Base-by-base conservation (phyloP, 2,329 filamentous ascomycete genomes). In the Apiospora marii region DNA sequence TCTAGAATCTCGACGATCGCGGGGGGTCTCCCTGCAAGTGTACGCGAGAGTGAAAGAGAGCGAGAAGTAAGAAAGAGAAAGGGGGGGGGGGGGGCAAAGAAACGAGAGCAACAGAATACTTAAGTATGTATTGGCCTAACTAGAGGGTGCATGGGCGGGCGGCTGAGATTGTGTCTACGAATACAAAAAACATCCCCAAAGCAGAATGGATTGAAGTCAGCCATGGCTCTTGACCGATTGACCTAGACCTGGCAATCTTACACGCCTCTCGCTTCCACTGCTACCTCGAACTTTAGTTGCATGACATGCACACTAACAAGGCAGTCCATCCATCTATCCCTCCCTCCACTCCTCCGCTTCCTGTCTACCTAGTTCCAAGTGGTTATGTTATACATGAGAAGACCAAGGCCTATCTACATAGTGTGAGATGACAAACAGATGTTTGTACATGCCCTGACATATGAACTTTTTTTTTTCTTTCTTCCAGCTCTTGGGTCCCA, bases 181-280 rank as follows among this genome's bases (percentile, higher is more conserved):
- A 64, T 64, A 64, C 34, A 61, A 61, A 37, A 64, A 12, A 37
- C 34, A 27, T 37, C 58, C 30, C 58, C 34, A 41, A 64, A 64
- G 58, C 58, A 64, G 34, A 61, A 61, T 61, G 53, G 53, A 61
- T 61, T 30, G 53, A 41, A 41, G 58, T 64, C 58, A 41, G 58
- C 58, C 58, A 64, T 41, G 34, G 27, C 53, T 61, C n/a, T 30
- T 61, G 13, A 22, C n/a, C 49, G n/a, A 64, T 30, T 61, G 13
- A 22, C n/a, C 49, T 41, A 64, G 58, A 41, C 58, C n/a, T 37
- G 58, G 34, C 58, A 64, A 64, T 64, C 58, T 64, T 64, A 41
- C 58, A 64, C 30, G 19, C 34, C 58, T 64, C 19, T 64, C 58
- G 58, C 58, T 64, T 64, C 58, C 19, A 41, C 58, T 64, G 12